Evolutionary conservation across 208 protist species (phyloP), one percentile per base, ranked within the genome.

Genomic region (Endotrypanum monterogeii): DNA sequence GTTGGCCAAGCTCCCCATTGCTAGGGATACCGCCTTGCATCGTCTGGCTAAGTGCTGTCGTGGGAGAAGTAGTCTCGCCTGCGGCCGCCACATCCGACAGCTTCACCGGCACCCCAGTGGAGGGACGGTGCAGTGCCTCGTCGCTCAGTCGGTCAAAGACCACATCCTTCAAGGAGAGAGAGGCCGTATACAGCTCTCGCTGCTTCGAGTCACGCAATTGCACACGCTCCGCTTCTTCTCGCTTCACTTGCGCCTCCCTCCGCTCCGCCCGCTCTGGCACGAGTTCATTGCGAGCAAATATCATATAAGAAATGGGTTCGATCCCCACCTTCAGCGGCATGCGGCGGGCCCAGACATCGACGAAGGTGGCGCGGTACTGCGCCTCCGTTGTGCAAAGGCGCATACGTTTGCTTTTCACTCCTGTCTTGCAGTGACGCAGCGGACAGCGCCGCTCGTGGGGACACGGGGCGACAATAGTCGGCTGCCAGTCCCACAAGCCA

Each of bases 401-500:
- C 90, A 96, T 94, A 32, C 89, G 86, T 72, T 93, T 91, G 35
- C 88, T 81, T 83, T 96, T 96, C 54, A 94, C 89, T 62, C 92
- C 92, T 8, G 83, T 70, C 76, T 93, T 94, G 80, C 89, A 91
- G 80, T 96, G 90, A 12, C 90, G 84, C 50, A 96, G 79, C 18
- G 92, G 92, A 72, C 92, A 96, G 70, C 85, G 89, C 16, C 82
- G 50, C 76, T 94, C 89, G 76, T 96, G 92, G 50, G 88, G 92
- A 67, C 92, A 96, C n/a, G 92, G 92, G 1, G 78, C 92, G 23
- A 96, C 76, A 56, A 96, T 90, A 25, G 92, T 96, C 18, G 92
- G 92, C 84, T 96, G 92, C 89, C 89, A 94, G 78, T 96, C 92
- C 90, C 92, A 96, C 52, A 94, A 70, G 2, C 92, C 92, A 23